A percentile compares a stretch with the other conserved stretches of the same genome.
These are phyloP conservation scores for Venturia asperata DNA, from an alignment of 2,329 filamentous ascomycete species.

Conservation along the genomic window DNA sequence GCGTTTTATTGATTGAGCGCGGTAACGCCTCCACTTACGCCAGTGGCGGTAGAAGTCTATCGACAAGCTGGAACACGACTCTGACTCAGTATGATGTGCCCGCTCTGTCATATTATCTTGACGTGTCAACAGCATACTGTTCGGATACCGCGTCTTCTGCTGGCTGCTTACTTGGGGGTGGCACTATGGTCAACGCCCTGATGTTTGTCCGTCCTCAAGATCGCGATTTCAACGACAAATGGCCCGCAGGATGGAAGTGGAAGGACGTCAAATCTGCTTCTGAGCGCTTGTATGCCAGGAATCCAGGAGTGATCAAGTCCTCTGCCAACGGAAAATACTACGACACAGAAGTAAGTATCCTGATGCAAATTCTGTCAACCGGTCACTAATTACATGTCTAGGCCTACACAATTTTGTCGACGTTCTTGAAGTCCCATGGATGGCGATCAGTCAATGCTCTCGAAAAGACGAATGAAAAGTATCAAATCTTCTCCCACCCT, in stretches of 20 bases:
- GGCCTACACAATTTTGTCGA: slow-evolving; percentile 34
- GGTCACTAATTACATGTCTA: slow-evolving; percentile 27
- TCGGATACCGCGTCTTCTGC: slow-evolving; percentile 38
- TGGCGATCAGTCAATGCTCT: slow-evolving; percentile 47
- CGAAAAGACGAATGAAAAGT: slow-evolving; percentile 40
- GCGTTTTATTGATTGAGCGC: slow-evolving; percentile 46
- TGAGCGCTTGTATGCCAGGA: slow-evolving; percentile 38
- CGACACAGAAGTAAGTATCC: slow-evolving; percentile 22
- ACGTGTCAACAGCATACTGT: slow-evolving; percentile 37
- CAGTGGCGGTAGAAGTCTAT: slow-evolving; percentile 28
- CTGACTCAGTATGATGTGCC: slow-evolving; percentile 48
- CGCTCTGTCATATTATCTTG: slow-evolving; percentile 47
- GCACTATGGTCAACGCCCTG: slow-evolving; percentile 48
- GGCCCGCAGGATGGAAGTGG: slow-evolving; percentile 46
- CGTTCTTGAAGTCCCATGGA: slow-evolving; percentile 34
- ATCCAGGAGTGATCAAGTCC: slow-evolving; percentile 40
- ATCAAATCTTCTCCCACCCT: slow-evolving; percentile 43
- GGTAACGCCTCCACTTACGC: slow-evolving; percentile 41
- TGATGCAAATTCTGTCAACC: neutral
- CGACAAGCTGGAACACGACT: slow-evolving; percentile 34
- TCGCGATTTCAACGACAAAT: slow-evolving; percentile 46
- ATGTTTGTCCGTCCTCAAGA: slow-evolving; percentile 48
- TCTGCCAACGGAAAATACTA: slow-evolving; percentile 42
- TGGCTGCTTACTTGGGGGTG: slow-evolving; percentile 47
- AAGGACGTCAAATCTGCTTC: slow-evolving; percentile 42